A percentile compares a stretch with the other conserved stretches of the same genome.
phyloP scores from a whole-genome alignment of 176 grass and related monocot genomes.

The Canna indica region DNA sequence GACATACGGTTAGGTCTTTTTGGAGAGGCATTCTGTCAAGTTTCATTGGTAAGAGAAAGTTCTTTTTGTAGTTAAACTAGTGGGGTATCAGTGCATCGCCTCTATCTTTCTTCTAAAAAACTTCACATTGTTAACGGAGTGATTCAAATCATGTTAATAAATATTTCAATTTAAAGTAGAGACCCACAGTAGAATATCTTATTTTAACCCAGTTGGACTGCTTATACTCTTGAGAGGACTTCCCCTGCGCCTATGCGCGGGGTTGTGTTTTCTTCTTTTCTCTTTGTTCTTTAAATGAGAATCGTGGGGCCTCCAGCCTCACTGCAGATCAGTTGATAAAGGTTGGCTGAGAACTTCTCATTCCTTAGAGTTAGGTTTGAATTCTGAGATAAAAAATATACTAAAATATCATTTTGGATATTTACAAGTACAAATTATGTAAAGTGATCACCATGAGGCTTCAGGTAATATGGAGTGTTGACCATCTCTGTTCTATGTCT shows the following conservation, averaged over 20 bases:
- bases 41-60: neutral
- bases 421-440: neutral
- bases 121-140: neutral
- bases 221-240: too few species aligned
- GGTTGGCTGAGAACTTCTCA: neutral
- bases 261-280: neutral
- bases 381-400: neutral
- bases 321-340: neutral
- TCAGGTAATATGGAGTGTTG: neutral
- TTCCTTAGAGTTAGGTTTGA: neutral
- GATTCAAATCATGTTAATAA: neutral
- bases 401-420: neutral
- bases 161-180: too few species aligned
- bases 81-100: too few species aligned
- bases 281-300: too few species aligned
- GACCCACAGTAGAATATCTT: too few species aligned
- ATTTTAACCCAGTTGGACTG: too few species aligned
- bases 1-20: too few species aligned
- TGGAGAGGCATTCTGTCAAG: neutral
- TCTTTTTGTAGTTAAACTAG: neutral
- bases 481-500: neutral
- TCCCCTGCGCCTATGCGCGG: too few species aligned
- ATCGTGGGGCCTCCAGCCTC: neutral
- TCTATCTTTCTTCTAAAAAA: too few species aligned
- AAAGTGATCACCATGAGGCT: neutral